Evolutionary conservation across 2,329 filamentous ascomycete genomes (phyloP), one percentile per base, ranked within the genome.

Genomic region (Arthrobotrys entomopaga): DNA sequence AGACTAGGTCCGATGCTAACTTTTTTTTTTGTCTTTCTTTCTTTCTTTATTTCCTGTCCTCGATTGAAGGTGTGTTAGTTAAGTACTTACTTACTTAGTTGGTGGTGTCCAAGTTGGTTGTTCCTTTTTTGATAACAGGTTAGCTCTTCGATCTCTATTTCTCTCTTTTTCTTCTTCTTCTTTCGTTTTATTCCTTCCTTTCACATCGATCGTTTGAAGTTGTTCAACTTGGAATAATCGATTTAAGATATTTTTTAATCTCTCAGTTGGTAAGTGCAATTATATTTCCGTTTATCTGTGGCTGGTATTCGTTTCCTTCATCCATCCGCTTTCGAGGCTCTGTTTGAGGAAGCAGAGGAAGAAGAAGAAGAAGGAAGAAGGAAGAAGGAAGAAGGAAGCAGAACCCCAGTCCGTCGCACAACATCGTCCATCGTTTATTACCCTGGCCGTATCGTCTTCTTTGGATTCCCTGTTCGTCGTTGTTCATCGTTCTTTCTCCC

Each of bases 1-100:
- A n/a, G n/a, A n/a, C n/a, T n/a, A n/a, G n/a, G n/a, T n/a, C n/a
- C n/a, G n/a, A n/a, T n/a, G n/a, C n/a, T n/a, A n/a, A n/a, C 54
- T 49, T 24, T 22, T 46, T 43, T 38, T 53, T 53, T 53, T 54
- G n/a, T 11, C 24, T 50, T 29, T 52, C 8, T 8, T 61, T 13
- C 34, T 29, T 20, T 48, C 48, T 13, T 42, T 57, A 1, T 42
- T 42, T 57, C 29, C 16, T 56, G 20, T 50, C 46, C 40, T 71
- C 60, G 11, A 22, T 42, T 40, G 22, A 22, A n/a, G 57, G 56
- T 11, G n/a, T 16, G 3, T 46, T 34, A 57, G 42, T 54, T 43
- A 48, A 20, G 34, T 40, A 6, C 19, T 34, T 59, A 46, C 29
- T 59, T 67, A 15, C 56, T 53, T 16, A n/a, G 2, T 53, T 63